Percentiles rank a stretch among this genome's conserved stretches.
Evolutionary conservation across 1,284 basidiomycete genomes (phyloP).

Genomic region (Tetrapyrgos nigripes): DNA sequence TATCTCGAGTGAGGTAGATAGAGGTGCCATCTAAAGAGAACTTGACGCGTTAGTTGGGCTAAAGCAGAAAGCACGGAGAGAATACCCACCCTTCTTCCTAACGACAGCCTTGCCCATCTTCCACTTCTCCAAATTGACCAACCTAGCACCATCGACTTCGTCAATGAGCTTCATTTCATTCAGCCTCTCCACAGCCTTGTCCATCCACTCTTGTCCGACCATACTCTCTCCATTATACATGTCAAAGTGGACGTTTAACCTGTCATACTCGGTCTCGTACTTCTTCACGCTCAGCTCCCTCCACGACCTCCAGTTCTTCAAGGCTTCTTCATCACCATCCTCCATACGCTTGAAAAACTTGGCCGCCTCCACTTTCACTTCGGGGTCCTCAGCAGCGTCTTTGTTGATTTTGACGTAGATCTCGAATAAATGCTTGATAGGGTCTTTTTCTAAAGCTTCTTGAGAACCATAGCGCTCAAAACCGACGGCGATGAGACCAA

Average conservation of each 20-base stretch:
- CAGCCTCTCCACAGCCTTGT: slow-evolving; percentile 69
- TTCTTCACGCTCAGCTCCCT: slow-evolving; percentile 91
- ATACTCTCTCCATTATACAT: slow-evolving; percentile 94
- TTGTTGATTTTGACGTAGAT: slow-evolving; percentile 96
- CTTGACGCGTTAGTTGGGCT: neutral
- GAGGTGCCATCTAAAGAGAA: slow-evolving; percentile 85
- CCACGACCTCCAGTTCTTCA: slow-evolving; percentile 93
- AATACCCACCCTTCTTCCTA: slow-evolving; percentile 76
- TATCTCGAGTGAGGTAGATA: slow-evolving; percentile 98
- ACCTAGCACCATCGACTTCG: slow-evolving; percentile 75
- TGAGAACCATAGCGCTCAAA: slow-evolving; percentile 93
- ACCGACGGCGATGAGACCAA: slow-evolving; percentile 90
- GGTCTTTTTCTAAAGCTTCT: slow-evolving; percentile 84
- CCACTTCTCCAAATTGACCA: slow-evolving; percentile 87
- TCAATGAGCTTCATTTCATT: slow-evolving; percentile 64
- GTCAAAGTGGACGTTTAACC: slow-evolving; percentile 93
- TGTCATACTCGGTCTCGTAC: slow-evolving; percentile 90
- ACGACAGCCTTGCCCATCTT: slow-evolving; percentile 93
- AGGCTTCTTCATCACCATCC: slow-evolving; percentile 85
- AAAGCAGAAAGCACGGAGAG: slow-evolving; percentile 2
- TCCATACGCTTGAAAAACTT: slow-evolving; percentile 98
- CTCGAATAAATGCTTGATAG: slow-evolving; percentile 95
- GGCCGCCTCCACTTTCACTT: slow-evolving; percentile 86
- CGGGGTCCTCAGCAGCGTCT: slow-evolving; percentile 76
- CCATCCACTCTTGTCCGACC: slow-evolving; percentile 84